A percentile compares a stretch with the other conserved stretches of the same genome.
phyloP scores from a whole-genome alignment of 106 monocot species.

The Posidonia australis region DNA sequence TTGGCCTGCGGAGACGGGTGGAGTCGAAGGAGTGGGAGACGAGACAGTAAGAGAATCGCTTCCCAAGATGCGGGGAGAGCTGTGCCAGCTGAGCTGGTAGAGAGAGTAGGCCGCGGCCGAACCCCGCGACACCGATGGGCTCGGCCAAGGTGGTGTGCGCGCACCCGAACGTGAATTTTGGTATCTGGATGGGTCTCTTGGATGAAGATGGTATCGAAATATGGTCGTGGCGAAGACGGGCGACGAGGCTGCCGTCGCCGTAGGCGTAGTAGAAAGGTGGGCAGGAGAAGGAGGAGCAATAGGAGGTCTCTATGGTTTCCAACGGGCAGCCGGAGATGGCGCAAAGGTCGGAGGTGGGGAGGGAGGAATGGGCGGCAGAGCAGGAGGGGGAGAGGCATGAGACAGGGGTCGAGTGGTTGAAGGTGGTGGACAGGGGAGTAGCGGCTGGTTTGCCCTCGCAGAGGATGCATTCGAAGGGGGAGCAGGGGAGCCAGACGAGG shows the following conservation, averaged over 20 bases:
- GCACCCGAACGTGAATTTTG: conserved; percentile 69
- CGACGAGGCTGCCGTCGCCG: conserved; percentile 83
- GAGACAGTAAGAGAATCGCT: conserved; percentile 79
- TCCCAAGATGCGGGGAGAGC: conserved; percentile 44
- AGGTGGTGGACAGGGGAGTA: conserved; percentile 13
- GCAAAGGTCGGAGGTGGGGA: conserved; percentile 77
- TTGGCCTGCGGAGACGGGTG: conserved; percentile 34
- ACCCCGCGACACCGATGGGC: conserved; percentile 85
- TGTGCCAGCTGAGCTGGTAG: conserved; percentile 66
- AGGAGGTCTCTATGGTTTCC: conserved; percentile 63
- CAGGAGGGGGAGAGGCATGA: conserved; percentile 40
- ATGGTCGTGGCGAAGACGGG: conserved; percentile 44
- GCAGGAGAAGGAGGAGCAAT: conserved; percentile 34
- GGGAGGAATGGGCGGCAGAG: conserved; percentile 53
- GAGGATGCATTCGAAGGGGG: conserved; percentile 86
- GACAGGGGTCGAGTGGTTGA: conserved; percentile 13
- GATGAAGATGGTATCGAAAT: conserved; percentile 26
- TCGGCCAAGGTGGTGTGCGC: conserved; percentile 69
- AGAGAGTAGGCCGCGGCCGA: conserved; percentile 75
- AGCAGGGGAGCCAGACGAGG: conserved; percentile 95
- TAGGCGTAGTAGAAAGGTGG: conserved; percentile 93
- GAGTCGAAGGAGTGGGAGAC: conserved; percentile 50
- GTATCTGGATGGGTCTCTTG: conserved; percentile 13
- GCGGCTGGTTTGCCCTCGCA: conserved; percentile 52
- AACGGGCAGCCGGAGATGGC: conserved; percentile 63